phyloP scores from a whole-genome alignment of 768 basidiomycete species.

The Inosperma sp. region DNA sequence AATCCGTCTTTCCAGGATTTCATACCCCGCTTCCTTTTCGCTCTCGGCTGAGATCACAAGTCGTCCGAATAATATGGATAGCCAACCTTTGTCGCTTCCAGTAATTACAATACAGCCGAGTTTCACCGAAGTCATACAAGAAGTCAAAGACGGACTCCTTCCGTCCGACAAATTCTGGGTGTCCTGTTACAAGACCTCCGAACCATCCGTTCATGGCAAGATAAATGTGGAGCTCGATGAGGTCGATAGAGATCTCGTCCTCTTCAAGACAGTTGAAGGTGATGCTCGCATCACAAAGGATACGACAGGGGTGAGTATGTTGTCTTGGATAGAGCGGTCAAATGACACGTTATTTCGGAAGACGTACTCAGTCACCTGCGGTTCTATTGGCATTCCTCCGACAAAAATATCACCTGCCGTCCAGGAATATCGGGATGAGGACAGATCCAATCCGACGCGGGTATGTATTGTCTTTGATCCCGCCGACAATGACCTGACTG shows the following conservation, averaged over 20 bases:
- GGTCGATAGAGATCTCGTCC: conserved; percentile 46
- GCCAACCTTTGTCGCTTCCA: conserved; percentile 35
- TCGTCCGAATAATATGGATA: too few relatives aligned
- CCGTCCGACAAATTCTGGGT: conserved; percentile 66
- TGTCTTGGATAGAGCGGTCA: not conserved
- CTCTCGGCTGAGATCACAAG: too few relatives aligned
- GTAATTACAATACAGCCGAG: conserved; percentile 58
- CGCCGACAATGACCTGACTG: not conserved
- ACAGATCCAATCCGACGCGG: conserved; percentile 39
- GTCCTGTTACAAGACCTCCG: conserved; percentile 58
- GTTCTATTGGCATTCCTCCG: conserved; percentile 41
- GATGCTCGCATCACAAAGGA: conserved; percentile 37
- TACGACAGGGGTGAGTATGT: conserved; percentile 28
- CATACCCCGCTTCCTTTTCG: too few relatives aligned
- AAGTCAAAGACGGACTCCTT: conserved; percentile 55
- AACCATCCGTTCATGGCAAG: conserved; percentile 61
- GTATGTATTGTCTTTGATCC: conserved; percentile 25
- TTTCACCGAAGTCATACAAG: conserved; percentile 54
- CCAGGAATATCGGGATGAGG: conserved; percentile 46
- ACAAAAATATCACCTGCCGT: conserved; percentile 48
- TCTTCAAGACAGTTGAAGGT: conserved; percentile 44
- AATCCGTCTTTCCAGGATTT: too few relatives aligned
- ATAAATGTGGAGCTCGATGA: conserved; percentile 51
- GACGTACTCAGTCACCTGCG: conserved; percentile 44
- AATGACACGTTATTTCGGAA: conserved; percentile 15